Evolutionary conservation across 129 eudicot species (phyloP).

Genomic region (Saussurea involucrata): DNA sequence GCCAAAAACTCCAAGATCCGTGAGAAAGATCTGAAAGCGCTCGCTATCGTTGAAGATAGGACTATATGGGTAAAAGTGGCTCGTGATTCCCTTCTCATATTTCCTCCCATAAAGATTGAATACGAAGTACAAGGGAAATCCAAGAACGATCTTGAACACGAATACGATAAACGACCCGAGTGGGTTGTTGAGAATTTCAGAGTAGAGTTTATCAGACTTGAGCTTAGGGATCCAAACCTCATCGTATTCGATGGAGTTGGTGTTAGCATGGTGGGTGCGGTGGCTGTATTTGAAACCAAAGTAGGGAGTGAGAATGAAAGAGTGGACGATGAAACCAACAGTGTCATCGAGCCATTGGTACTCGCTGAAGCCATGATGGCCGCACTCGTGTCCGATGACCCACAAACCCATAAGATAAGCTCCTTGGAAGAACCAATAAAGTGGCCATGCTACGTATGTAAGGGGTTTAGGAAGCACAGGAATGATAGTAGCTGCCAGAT

Average conservation of each 20-base stretch:
- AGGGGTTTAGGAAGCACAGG: conserved; percentile 21
- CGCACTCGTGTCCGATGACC: conserved; percentile 40
- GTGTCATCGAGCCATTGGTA: conserved; percentile 29
- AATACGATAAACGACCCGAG: conserved; percentile 17
- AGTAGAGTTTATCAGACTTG: conserved; percentile 4
- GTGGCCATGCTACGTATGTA: conserved; percentile 22
- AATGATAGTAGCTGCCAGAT: conserved; percentile 17
- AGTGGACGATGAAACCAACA: conserved; percentile 32
- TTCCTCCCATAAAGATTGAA: conserved; percentile 29
- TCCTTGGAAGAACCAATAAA: conserved; percentile 32
- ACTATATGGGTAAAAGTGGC: conserved; percentile 29
- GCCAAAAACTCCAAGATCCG: conserved; percentile 26
- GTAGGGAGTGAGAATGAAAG: conserved; percentile 22
- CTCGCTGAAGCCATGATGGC: conserved; percentile 31
- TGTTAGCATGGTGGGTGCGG: conserved; percentile 36
- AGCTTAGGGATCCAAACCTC: conserved; percentile 30
- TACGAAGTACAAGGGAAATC: conserved; percentile 25
- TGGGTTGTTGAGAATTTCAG: conserved; percentile 29
- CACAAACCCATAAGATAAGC: conserved; percentile 26
- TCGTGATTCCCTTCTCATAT: conserved; percentile 23
- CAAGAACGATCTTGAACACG: conserved; percentile 19
- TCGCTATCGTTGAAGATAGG: conserved; percentile 31
- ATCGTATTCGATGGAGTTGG: conserved; percentile 36
- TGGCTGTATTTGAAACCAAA: conserved; percentile 34
- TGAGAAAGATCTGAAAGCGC: conserved; percentile 18